Percentiles rank a stretch among this genome's conserved stretches.
These are phyloP conservation scores for Russula griseocarnosa DNA, from an alignment of 768 basidiomycete genomes.

Conservation along the genomic window DNA sequence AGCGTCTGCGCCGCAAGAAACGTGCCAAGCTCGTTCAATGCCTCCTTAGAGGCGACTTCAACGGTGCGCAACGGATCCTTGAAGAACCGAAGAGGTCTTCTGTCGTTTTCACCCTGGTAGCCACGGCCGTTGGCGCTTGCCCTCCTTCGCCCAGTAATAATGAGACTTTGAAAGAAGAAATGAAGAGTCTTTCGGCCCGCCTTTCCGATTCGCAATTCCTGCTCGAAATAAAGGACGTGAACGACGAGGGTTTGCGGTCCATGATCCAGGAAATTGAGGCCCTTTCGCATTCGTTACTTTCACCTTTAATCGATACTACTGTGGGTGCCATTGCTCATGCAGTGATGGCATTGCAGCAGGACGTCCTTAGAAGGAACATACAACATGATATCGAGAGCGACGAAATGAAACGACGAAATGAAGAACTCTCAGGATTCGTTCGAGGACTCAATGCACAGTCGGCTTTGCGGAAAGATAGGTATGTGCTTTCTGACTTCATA, in stretches of 20 bases:
- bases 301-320: constrained; percentile 6
- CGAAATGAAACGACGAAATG: background rate
- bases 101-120: background rate
- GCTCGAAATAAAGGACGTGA: background rate
- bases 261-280: background rate
- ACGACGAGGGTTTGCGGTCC: constrained; percentile 7
- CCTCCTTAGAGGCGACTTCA: background rate
- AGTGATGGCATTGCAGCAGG: constrained; percentile 17
- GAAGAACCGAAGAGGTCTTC: background rate
- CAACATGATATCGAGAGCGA: constrained; percentile 8
- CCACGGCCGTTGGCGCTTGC: background rate
- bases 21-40: background rate
- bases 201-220: constrained; percentile 21
- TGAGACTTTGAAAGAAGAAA: background rate
- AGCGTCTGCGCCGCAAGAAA: background rate
- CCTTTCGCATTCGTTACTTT: constrained; percentile 4
- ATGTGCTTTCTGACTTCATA: background rate
- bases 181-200: background rate
- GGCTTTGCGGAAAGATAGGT: constrained; percentile 7
- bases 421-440: constrained; percentile 10
- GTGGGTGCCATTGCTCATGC: constrained; percentile 1
- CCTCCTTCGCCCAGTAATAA: background rate
- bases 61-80: background rate
- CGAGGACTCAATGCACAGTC: constrained; percentile 5
- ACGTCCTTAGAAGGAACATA: constrained; percentile 1